Percentiles rank a stretch among this genome's conserved stretches.
These are phyloP conservation scores for Casuarina cunninghamiana DNA, from an alignment of 306 rosid species.

Conservation along the genomic window DNA sequence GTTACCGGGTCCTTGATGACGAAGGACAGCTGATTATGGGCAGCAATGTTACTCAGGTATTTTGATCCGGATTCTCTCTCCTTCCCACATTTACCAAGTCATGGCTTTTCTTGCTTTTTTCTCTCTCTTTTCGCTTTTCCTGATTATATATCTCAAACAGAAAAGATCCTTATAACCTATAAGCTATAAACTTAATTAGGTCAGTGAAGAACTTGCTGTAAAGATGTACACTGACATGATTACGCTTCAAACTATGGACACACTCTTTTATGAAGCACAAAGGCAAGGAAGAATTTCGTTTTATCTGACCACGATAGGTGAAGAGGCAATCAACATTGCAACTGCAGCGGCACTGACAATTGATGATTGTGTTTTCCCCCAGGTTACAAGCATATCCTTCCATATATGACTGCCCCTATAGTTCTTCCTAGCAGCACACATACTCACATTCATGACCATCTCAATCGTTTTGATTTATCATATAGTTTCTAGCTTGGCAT, in stretches of 20 bases:
- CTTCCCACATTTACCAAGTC: constrained; percentile 1
- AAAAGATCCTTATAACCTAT: constrained; percentile 9
- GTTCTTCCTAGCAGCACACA: constrained; percentile 6
- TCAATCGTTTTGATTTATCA: background rate
- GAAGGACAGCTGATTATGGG: constrained; percentile 47
- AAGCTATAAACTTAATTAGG: constrained; percentile 39
- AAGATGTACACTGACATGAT: constrained; percentile 81
- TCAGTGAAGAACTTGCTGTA: constrained; percentile 52
- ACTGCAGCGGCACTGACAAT: constrained; percentile 80
- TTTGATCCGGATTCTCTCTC: background rate
- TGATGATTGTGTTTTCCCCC: constrained; percentile 78
- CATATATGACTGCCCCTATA: constrained; percentile 7
- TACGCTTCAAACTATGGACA: constrained; percentile 87
- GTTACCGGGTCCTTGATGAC: constrained; percentile 81
- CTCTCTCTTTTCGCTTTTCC: background rate
- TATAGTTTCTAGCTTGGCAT: constrained; percentile 11
- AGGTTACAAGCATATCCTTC: constrained; percentile 48
- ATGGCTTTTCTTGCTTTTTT: background rate
- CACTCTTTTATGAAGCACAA: constrained; percentile 84
- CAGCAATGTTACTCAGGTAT: constrained; percentile 53
- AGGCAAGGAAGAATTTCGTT: constrained; percentile 95
- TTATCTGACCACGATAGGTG: constrained; percentile 72
- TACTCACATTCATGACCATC: background rate
- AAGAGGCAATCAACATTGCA: constrained; percentile 86
- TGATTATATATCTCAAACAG: background rate